Percentiles rank a stretch among this genome's conserved stretches.
phyloP scores from a whole-genome alignment of 768 basidiomycete species.

The Pisolithus tinctorius region DNA sequence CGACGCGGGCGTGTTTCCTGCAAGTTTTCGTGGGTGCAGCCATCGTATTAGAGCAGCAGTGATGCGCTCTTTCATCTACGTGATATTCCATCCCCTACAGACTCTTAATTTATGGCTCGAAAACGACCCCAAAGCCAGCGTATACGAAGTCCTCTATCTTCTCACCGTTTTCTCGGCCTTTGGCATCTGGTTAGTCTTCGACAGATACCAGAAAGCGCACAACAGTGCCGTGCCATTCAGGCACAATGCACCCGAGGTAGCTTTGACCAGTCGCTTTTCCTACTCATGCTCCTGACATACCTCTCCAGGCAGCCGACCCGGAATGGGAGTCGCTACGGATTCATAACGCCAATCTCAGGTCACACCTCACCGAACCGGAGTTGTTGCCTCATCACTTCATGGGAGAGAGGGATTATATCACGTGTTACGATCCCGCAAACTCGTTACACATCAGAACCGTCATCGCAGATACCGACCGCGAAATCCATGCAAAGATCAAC shows the following conservation, averaged over 20 bases:
- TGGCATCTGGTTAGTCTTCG: conserved; percentile 74
- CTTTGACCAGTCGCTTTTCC: conserved; percentile 11
- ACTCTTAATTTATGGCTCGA: conserved; percentile 43
- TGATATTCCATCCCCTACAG: conserved; percentile 44
- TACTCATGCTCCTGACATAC: conserved; percentile 14
- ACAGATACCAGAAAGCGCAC: conserved; percentile 65
- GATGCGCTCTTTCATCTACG: conserved; percentile 29
- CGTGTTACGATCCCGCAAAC: conserved; percentile 88
- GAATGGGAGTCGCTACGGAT: conserved; percentile 52
- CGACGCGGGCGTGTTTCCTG: background rate
- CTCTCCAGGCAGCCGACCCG: conserved; percentile 48
- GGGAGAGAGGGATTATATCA: conserved; percentile 63
- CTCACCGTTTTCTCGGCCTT: conserved; percentile 65
- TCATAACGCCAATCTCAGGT: conserved; percentile 50
- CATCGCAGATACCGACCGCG: conserved; percentile 63
- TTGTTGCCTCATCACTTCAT: conserved; percentile 45
- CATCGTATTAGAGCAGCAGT: conserved; percentile 3
- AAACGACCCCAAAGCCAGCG: conserved; percentile 40
- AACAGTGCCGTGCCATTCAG: conserved; percentile 71
- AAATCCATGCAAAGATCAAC: conserved; percentile 69
- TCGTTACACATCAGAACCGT: conserved; percentile 73
- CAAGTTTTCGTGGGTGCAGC: background rate
- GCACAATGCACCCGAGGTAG: conserved; percentile 51
- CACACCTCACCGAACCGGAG: conserved; percentile 52
- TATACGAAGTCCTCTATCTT: conserved; percentile 59